phyloP scores from a whole-genome alignment of 495 filamentous ascomycete genomes.

The Hyaloscypha variabilis region DNA sequence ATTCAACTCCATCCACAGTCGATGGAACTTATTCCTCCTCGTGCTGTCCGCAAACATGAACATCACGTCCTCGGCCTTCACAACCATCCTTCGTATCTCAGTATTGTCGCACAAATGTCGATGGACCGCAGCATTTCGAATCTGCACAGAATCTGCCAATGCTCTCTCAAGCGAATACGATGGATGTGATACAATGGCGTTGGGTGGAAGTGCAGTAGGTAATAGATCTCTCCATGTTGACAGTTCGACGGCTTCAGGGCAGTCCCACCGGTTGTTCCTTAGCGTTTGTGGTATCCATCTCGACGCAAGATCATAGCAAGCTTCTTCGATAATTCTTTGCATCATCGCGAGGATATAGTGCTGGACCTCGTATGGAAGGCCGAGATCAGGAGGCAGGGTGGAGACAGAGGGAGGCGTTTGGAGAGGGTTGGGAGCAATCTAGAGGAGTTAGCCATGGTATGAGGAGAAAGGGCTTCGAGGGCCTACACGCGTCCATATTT shows the following conservation, averaged over 20 bases:
- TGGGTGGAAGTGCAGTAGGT: constrained; percentile 18
- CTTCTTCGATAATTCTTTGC: constrained; percentile 43
- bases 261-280: constrained; percentile 36
- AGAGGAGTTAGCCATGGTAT: background rate
- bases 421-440: constrained; percentile 10
- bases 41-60: constrained; percentile 30
- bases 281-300: constrained; percentile 40
- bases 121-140: constrained; percentile 32
- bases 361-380: constrained; percentile 44
- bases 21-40: constrained; percentile 24
- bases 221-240: constrained; percentile 38
- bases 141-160: constrained; percentile 25
- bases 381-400: constrained; percentile 25
- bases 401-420: background rate
- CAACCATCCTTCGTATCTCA: constrained; percentile 28
- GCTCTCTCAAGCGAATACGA: constrained; percentile 22
- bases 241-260: constrained; percentile 43
- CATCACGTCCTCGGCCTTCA: constrained; percentile 29
- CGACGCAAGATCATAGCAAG: constrained; percentile 42
- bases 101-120: constrained; percentile 30
- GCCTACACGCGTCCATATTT: constrained; percentile 26
- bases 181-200: constrained; percentile 18
- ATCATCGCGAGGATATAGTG: constrained; percentile 41
- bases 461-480: background rate
- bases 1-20: constrained; percentile 21